A percentile compares a stretch with the other conserved stretches of the same genome.
Conservation (phyloP, 257 asterid genomes). For the Solanum bulbocastanum region DNA sequence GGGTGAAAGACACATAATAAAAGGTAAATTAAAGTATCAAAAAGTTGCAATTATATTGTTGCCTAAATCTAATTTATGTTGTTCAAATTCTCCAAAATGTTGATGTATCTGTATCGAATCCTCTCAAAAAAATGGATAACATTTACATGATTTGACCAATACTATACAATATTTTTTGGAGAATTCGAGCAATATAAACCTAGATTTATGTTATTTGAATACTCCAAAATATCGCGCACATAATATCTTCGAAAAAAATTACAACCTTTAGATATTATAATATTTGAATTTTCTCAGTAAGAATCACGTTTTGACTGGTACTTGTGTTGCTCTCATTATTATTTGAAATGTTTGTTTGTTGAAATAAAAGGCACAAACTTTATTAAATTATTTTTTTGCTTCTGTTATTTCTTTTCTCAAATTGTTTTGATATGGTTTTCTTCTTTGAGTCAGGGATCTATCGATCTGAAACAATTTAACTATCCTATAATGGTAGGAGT, state of each 20-base stretch:
- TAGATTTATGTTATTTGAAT: background rate
- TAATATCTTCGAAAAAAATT: background rate
- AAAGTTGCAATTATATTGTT: background rate
- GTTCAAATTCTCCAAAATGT: background rate
- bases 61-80: background rate
- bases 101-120: too few relatives aligned
- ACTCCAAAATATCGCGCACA: background rate
- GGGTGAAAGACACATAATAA: conserved; percentile 15
- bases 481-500: background rate
- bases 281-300: background rate
- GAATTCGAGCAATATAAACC: background rate
- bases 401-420: too few relatives aligned
- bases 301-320: background rate
- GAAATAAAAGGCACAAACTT: background rate
- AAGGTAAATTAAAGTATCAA: conserved; percentile 13
- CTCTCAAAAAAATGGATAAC: background rate
- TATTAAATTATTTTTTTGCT: too few relatives aligned
- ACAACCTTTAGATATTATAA: background rate
- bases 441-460: too few relatives aligned
- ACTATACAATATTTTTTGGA: background rate
- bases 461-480: too few relatives aligned
- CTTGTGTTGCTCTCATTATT: background rate
- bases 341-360: too few relatives aligned
- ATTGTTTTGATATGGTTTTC: too few relatives aligned
- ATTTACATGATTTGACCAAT: background rate